Evolutionary conservation across 768 basidiomycete species (phyloP), one percentile per base, ranked within the genome.

Genomic region (Lentinula lateritia): DNA sequence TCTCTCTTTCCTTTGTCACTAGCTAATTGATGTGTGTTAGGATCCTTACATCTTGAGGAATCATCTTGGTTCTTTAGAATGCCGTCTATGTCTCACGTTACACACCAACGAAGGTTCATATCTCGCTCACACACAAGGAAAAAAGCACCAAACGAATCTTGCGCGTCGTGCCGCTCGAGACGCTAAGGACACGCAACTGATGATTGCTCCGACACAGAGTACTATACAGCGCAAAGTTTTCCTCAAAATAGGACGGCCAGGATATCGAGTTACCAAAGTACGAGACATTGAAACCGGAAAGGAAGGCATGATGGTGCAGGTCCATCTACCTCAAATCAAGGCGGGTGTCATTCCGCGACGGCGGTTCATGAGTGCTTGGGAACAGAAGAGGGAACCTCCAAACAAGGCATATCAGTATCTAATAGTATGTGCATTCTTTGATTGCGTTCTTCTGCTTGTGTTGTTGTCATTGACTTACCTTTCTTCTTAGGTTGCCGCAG

Each of bases 31-130:
- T 20, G 58, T 10, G n/a, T 41, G 7, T 50, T 66, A 92, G 93
- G 96, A 98, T 76, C 96, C 96, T 7, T 98, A 98, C 74, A 98
- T 99, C 71, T 86, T 99, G 41, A 93, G 96, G 75, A 99, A 98
- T 73, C 97, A 99, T 74, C 84, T 99, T 62, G 97, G 97, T 45
- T 98, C 95, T 8, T 85, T 98, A 45, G 96, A 98, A 85, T 99
- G 97, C 78, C 92, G 95, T 68, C 84, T 99, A 34, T 98, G 97
- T 73, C 78, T 99, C 52, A 99, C 97, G 0, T 83, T 99, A 10
- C 97, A 99, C 76, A 98, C 96, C n/a, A 98, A 98, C 69, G 97
- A 99, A 76, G 97, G 97, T 18, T 97, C 95, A 13, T 98, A 98
- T 73, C 89, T 99, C 52, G 97, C 97, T 0, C 97, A 99, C 68